Evolutionary conservation across 2,329 filamentous ascomycete genomes (phyloP).

Genomic region (Fusarium compactum): DNA sequence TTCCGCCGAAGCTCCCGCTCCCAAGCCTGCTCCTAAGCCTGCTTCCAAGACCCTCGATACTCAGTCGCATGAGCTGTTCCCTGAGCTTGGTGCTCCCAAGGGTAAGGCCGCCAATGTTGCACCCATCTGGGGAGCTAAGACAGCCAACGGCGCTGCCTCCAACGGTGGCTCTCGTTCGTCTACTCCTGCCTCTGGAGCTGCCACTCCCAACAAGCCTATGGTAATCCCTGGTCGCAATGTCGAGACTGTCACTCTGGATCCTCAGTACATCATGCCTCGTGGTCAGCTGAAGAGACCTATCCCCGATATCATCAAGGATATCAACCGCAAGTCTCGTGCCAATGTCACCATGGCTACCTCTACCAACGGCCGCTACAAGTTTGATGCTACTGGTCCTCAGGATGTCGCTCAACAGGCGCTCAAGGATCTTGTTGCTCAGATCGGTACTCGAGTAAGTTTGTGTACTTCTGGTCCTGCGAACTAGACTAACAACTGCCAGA

Average conservation of each 20-base stretch:
- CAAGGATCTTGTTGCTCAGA: constrained; percentile 87
- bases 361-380: constrained; percentile 79
- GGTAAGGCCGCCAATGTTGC: constrained; percentile 75
- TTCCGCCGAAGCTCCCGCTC: constrained; percentile 62
- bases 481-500: constrained; percentile 51
- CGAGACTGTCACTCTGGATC: constrained; percentile 79
- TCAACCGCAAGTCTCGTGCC: constrained; percentile 92
- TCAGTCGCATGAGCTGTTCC: constrained; percentile 91
- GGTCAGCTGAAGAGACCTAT: constrained; percentile 86
- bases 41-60: constrained; percentile 74
- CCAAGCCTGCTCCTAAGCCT: constrained; percentile 77
- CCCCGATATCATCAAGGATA: constrained; percentile 86
- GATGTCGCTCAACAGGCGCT: constrained; percentile 89
- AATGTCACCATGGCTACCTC: constrained; percentile 81
- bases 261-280: constrained; percentile 80
- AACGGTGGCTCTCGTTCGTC: constrained; percentile 70
- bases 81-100: constrained; percentile 80
- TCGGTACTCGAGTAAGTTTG: constrained; percentile 80
- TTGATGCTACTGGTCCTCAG: constrained; percentile 86
- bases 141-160: constrained; percentile 65
- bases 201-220: constrained; percentile 64
- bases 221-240: constrained; percentile 85
- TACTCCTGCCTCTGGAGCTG: constrained; percentile 71
- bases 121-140: constrained; percentile 83
- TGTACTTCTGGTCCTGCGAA: neutral